phyloP scores from a whole-genome alignment of 1,284 basidiomycete genomes.

The Cystobasidium pallidum region DNA sequence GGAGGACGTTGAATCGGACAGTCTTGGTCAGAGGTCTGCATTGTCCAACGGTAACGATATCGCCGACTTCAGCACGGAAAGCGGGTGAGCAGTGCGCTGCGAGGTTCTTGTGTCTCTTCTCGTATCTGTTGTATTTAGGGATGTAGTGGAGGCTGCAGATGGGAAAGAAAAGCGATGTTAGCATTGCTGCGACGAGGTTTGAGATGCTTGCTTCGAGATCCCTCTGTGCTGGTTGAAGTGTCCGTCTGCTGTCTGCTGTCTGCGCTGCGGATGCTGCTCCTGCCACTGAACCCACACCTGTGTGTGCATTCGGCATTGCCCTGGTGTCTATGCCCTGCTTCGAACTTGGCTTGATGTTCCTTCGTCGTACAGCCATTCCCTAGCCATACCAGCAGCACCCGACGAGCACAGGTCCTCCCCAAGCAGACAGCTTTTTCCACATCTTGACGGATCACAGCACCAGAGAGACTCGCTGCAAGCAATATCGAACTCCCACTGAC shows the following conservation, averaged over 20 bases:
- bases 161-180: conserved; percentile 3
- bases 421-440: neutral
- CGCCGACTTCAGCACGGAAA: conserved; percentile 75
- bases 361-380: neutral
- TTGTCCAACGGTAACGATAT: conserved; percentile 96
- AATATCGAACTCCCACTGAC: conserved; percentile 58
- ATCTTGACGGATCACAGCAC: neutral
- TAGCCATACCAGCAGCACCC: neutral
- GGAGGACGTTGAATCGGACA: conserved; percentile 49
- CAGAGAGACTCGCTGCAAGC: neutral
- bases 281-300: too few relatives aligned
- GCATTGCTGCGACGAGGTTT: neutral
- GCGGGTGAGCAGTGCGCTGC: conserved; percentile 96
- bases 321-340: too few relatives aligned
- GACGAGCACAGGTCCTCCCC: too few relatives aligned
- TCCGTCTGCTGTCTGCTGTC: neutral
- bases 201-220: neutral
- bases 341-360: neutral
- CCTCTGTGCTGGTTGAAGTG: neutral
- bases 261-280: too few relatives aligned
- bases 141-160: conserved; percentile 72
- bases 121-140: conserved; percentile 83
- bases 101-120: conserved; percentile 85
- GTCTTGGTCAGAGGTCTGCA: conserved; percentile 95
- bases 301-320: too few relatives aligned